phyloP scores from a whole-genome alignment of 106 monocot genomes.

The Dioscorea alata region DNA sequence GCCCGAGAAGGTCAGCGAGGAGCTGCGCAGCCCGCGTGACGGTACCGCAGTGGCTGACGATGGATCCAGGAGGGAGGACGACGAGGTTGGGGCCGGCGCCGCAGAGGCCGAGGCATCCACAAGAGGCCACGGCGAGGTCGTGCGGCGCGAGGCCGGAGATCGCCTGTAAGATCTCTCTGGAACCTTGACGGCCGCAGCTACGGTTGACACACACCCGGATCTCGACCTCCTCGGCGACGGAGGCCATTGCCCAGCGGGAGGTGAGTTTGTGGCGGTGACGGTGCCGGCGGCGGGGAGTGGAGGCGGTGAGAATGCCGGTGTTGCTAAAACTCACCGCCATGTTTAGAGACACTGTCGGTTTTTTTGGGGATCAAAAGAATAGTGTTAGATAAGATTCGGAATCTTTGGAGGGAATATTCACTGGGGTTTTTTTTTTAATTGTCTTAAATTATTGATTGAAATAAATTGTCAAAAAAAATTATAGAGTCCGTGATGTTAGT shows the following conservation, averaged over 20 bases:
- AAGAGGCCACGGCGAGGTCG: constrained; percentile 40
- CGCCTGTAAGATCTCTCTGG: constrained; percentile 36
- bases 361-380: too few species aligned
- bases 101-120: constrained; percentile 68
- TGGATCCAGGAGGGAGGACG: constrained; percentile 37
- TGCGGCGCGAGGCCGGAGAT: constrained; percentile 56
- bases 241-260: not conserved
- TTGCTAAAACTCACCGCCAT: not conserved
- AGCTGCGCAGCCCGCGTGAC: constrained; percentile 45
- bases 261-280: not conserved
- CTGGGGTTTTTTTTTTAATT: too few species aligned
- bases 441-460: too few species aligned
- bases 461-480: too few species aligned
- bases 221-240: constrained; percentile 22
- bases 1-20: constrained; percentile 26
- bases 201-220: constrained; percentile 72
- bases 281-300: not conserved
- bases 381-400: too few species aligned
- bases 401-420: too few species aligned
- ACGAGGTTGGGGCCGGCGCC: constrained; percentile 70
- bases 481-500: too few species aligned
- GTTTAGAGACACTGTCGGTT: too few species aligned
- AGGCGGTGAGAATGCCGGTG: not conserved
- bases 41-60: constrained; percentile 56
- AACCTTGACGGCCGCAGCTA: constrained; percentile 48